A percentile compares a stretch with the other conserved stretches of the same genome.
phyloP scores from a whole-genome alignment of 305 asterid genomes.

The Solanum chacoense region DNA sequence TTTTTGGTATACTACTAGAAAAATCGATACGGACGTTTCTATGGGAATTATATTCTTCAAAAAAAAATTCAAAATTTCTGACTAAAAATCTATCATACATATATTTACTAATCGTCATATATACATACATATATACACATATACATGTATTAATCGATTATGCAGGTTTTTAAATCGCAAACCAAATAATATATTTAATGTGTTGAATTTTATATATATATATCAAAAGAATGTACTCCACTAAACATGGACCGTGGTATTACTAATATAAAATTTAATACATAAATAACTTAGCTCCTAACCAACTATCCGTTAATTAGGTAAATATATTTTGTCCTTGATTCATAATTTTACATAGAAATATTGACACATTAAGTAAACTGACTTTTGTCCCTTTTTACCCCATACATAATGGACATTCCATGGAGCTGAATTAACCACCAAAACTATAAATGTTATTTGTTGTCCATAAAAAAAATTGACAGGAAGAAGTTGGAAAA shows the following conservation, averaged over 20 bases:
- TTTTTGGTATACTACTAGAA: background rate
- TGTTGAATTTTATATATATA: background rate
- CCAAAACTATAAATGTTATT: background rate
- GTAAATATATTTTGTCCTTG: background rate
- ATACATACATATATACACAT: too few species aligned
- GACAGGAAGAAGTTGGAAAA: background rate
- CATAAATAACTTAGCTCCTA: background rate
- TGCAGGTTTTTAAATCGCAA: background rate
- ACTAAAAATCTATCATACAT: too few species aligned
- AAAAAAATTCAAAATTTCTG: too few species aligned
- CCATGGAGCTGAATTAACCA: background rate
- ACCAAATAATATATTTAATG: rapidly evolving
- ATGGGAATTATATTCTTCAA: background rate
- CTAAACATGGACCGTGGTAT: background rate
- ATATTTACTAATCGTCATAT: too few species aligned
- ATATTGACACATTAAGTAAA: background rate
- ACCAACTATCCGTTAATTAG: background rate
- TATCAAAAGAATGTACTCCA: background rate
- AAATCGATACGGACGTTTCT: background rate
- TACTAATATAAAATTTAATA: background rate
- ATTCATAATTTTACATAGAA: background rate
- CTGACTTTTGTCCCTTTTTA: background rate
- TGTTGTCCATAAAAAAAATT: background rate
- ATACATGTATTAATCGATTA: background rate
- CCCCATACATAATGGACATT: background rate